phyloP scores from a whole-genome alignment of 164 flowering plant species.

The Sextonia rubra region DNA sequence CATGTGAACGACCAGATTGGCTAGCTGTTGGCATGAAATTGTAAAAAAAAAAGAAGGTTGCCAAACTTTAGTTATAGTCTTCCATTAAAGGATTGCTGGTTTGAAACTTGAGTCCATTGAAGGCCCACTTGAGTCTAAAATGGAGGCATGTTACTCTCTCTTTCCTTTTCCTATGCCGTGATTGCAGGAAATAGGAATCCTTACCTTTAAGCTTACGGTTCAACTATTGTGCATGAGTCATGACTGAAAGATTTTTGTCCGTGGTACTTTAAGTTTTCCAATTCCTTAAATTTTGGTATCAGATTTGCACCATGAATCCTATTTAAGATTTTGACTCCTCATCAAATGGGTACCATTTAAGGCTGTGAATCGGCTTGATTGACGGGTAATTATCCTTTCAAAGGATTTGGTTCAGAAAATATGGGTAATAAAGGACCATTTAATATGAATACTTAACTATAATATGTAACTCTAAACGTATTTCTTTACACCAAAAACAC shows the following conservation, averaged over 20 bases:
- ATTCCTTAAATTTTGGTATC: neutral
- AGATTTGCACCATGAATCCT: neutral
- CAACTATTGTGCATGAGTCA: neutral
- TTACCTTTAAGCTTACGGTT: neutral
- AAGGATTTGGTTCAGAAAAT: no score
- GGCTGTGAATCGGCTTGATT: neutral
- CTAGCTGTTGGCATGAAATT: neutral
- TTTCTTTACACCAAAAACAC: no score
- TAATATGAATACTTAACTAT: no score
- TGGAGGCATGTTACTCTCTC: neutral
- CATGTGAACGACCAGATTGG: no score
- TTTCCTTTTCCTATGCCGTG: slow-evolving; percentile 5
- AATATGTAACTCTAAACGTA: no score
- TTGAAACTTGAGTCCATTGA: neutral
- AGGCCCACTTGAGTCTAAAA: no score
- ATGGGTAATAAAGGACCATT: no score
- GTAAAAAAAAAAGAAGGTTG: neutral
- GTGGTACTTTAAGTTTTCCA: neutral
- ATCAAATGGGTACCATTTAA: neutral
- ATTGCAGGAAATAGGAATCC: neutral
- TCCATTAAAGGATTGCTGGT: neutral
- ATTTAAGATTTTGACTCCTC: neutral
- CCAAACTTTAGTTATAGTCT: neutral
- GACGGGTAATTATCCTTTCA: no score
- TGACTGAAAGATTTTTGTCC: neutral